Conservation (phyloP, 148 eudicot species). For the Silene conica region DNA sequence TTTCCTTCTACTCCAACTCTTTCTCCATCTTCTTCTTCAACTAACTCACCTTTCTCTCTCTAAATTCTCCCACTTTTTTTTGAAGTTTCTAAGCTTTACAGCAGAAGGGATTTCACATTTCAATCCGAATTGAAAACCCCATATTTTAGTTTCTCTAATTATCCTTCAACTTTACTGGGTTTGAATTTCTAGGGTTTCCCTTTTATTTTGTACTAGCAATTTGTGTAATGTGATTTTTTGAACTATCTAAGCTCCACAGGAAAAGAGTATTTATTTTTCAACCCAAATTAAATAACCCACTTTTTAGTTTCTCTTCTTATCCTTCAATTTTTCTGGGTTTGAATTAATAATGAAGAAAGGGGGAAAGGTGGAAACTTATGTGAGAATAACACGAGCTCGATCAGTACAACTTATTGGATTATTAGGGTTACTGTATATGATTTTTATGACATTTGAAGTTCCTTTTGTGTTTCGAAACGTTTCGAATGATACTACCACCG, state of each 20-base stretch:
- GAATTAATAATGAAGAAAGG: slow-evolving; percentile 9
- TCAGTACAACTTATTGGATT: slow-evolving; percentile 48
- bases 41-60: neutral
- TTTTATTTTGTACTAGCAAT: neutral
- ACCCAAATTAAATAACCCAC: slow-evolving; percentile 13
- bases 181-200: slow-evolving; percentile 17
- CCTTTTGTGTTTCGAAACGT: slow-evolving; percentile 58
- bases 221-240: neutral
- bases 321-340: slow-evolving; percentile 7
- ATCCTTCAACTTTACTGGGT: slow-evolving; percentile 6
- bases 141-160: neutral
- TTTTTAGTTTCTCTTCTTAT: neutral
- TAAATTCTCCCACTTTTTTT: neutral
- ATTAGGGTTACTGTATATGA: slow-evolving; percentile 45
- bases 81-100: neutral
- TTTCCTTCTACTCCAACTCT: neutral
- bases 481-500: slow-evolving; percentile 19
- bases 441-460: slow-evolving; percentile 57
- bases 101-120: slow-evolving; percentile 17
- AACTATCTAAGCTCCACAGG: neutral
- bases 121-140: slow-evolving; percentile 13
- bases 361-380: slow-evolving; percentile 45
- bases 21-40: neutral
- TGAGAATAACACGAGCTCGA: slow-evolving; percentile 43
- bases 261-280: slow-evolving; percentile 15